These are phyloP conservation scores for Apiosordaria backusii DNA, from an alignment of 495 filamentous ascomycete genomes.

Conservation along the genomic window DNA sequence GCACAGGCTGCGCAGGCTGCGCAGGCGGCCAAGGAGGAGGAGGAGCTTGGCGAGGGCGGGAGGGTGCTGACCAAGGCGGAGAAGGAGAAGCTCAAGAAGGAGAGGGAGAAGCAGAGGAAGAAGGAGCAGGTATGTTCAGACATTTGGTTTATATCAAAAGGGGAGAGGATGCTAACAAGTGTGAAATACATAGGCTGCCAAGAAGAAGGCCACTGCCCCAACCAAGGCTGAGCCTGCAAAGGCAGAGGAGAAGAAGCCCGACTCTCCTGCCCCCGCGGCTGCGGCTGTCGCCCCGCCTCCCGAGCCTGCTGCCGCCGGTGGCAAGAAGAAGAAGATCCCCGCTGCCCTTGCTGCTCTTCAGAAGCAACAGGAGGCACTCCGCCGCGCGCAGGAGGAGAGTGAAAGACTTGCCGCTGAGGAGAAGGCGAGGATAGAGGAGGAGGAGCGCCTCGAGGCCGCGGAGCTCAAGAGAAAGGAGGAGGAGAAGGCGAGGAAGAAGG, in stretches of 20 bases:
- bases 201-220: conserved; percentile 60
- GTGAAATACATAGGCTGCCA: conserved; percentile 50
- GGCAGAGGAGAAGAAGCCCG: conserved; percentile 46
- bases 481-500: conserved; percentile 73
- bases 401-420: conserved; percentile 68
- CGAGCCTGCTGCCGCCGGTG: conserved; percentile 46
- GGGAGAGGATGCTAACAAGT: conserved; percentile 18
- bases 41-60: conserved; percentile 55
- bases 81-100: conserved; percentile 94
- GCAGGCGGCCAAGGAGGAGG: conserved; percentile 40
- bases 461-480: conserved; percentile 53
- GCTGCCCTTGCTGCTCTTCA: conserved; percentile 76
- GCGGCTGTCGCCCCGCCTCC: conserved; percentile 39
- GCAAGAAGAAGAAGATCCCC: conserved; percentile 89
- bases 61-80: conserved; percentile 87
- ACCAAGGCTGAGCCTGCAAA: conserved; percentile 52
- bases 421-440: conserved; percentile 66
- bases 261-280: conserved; percentile 23
- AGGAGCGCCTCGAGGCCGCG: conserved; percentile 64
- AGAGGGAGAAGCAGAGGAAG: conserved; percentile 91
- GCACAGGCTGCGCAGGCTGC: too few relatives aligned
- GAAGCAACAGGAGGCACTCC: conserved; percentile 84
- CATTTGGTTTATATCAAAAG: background rate
- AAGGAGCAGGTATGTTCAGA: conserved; percentile 69
- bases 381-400: conserved; percentile 70